Base-by-base conservation (phyloP, 305 asterid genomes). In the Fraxinus albicans region DNA sequence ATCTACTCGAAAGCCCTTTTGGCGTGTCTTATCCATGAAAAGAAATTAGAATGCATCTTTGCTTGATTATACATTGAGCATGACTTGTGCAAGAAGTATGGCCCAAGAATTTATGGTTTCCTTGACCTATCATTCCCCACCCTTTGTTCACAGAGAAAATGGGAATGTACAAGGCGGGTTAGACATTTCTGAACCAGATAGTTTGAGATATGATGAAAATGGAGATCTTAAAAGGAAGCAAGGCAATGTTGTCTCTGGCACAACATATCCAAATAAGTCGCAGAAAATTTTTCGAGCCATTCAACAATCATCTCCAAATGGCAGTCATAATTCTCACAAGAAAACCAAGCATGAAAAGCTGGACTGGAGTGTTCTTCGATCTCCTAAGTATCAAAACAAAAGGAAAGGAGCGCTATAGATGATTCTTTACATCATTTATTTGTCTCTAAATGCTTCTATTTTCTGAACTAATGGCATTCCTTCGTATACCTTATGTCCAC, bases 281-380 rank as follows among this genome's bases (percentile, higher is more conserved):
- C 84, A 58, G 83, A 88, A 90, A 83, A 86, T 47, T 29, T 60
- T 69, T 67, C 81, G 81, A 78, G 86, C 83, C 19, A 73, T 70
- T 79, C 82, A 81, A 63, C 84, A 82, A 36, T 82, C 91, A 25
- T 85, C 91, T 82, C 78, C 86, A 12, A 84, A 85, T 72, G 84
- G 85, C 83, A 86, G 83, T 70, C 81, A 77, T 69, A 78, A 83
- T 17, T 88, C 89, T 72, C 89, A 89, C 74, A 93, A 90, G 83
- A 87, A 74, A 70, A 85, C 87, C 4, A 92, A 93, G 88, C 91
- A 88, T 5, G 95, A 87, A 79, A 93, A 90, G 86, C 90, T 91
- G 77, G 96, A 93, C 70, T 94, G 95, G 94, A 92, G 78, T 81
- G 94, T 94, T 84, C 98, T 93, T 80, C 92, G 91, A 73, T 94